Conservation (phyloP, 495 filamentous ascomycete genomes). For the Delitschia confertaspora region DNA sequence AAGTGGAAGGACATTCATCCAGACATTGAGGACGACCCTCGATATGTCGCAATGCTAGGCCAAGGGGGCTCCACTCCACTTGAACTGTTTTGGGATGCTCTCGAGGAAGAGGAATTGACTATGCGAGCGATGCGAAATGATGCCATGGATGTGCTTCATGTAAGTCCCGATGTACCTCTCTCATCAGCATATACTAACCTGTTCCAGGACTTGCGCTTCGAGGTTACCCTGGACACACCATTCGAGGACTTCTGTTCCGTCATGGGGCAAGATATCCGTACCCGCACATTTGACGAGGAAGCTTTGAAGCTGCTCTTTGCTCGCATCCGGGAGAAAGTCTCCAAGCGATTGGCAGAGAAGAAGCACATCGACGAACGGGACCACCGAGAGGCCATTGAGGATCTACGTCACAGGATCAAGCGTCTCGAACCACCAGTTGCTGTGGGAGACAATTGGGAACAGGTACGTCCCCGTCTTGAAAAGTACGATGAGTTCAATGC, state of each 20-base stretch:
- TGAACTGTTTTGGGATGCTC: slow-evolving; percentile 92
- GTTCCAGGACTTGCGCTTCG: slow-evolving; percentile 76
- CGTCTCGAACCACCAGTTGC: slow-evolving; percentile 80
- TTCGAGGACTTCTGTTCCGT: slow-evolving; percentile 75
- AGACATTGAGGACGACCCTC: slow-evolving; percentile 67
- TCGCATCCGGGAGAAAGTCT: slow-evolving; percentile 69
- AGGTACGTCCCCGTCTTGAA: slow-evolving; percentile 67
- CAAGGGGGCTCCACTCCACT: slow-evolving; percentile 82
- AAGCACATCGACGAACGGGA: slow-evolving; percentile 73
- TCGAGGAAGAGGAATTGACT: slow-evolving; percentile 85
- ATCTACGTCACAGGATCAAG: slow-evolving; percentile 79
- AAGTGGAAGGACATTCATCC: slow-evolving; percentile 85
- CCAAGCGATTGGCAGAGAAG: slow-evolving; percentile 72
- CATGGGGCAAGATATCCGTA: slow-evolving; percentile 74
- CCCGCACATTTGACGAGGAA: slow-evolving; percentile 71
- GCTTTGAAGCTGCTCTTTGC: slow-evolving; percentile 72
- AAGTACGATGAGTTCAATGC: slow-evolving; percentile 74
- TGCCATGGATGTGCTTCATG: slow-evolving; percentile 83
- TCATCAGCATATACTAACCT: slow-evolving; percentile 19
- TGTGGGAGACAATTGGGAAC: slow-evolving; percentile 73
- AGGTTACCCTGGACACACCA: slow-evolving; percentile 75
- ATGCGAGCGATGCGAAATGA: slow-evolving; percentile 74
- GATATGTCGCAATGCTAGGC: slow-evolving; percentile 77
- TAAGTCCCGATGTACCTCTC: slow-evolving; percentile 39
- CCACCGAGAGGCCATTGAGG: slow-evolving; percentile 76